phyloP scores from a whole-genome alignment of 2,329 filamentous ascomycete genomes.

The Diatrype stigma region DNA sequence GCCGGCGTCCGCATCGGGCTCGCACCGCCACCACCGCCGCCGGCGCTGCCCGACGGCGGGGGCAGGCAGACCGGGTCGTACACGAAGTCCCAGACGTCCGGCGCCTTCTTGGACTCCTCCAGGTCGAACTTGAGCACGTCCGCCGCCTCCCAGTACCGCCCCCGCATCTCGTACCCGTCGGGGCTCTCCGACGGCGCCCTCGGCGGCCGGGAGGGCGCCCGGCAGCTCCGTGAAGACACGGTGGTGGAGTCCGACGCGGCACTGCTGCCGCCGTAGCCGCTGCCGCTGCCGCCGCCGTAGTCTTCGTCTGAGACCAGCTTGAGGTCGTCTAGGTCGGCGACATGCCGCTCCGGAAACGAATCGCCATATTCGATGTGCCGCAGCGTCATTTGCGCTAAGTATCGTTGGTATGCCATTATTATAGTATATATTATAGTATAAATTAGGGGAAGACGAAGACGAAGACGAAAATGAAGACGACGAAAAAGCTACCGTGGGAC shows the following conservation, averaged over 20 bases:
- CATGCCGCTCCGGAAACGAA: slow-evolving; percentile 15
- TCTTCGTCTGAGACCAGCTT: slow-evolving; percentile 1
- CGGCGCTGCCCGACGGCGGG: slow-evolving; percentile 5
- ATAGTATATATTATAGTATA: too few relatives aligned
- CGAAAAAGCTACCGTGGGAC: too few relatives aligned
- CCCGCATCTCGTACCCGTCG: slow-evolving; percentile 17
- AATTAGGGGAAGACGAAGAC: too few relatives aligned
- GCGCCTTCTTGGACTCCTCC: slow-evolving; percentile 12
- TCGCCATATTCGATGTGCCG: slow-evolving; percentile 7
- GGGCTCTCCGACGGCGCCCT: slow-evolving; percentile 13
- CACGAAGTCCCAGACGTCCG: slow-evolving; percentile 16
- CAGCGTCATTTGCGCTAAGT: slow-evolving; percentile 12
- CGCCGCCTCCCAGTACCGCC: slow-evolving; percentile 16
- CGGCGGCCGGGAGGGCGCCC: slow-evolving; percentile 3
- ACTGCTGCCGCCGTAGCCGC: background rate
- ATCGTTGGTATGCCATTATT: slow-evolving; percentile 11
- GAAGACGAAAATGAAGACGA: too few relatives aligned
- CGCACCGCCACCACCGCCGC: too few relatives aligned
- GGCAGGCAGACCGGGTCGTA: slow-evolving; percentile 18
- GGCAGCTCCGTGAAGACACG: too few relatives aligned
- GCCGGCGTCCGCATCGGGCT: slow-evolving; percentile 10
- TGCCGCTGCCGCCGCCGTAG: background rate
- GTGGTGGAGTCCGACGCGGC: background rate
- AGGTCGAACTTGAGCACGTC: slow-evolving; percentile 15
- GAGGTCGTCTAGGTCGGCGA: slow-evolving; percentile 1